Evolutionary conservation across 345 rosid genomes (phyloP), one percentile per base, ranked within the genome.

Genomic region (Psidium friedrichsthalianum): DNA sequence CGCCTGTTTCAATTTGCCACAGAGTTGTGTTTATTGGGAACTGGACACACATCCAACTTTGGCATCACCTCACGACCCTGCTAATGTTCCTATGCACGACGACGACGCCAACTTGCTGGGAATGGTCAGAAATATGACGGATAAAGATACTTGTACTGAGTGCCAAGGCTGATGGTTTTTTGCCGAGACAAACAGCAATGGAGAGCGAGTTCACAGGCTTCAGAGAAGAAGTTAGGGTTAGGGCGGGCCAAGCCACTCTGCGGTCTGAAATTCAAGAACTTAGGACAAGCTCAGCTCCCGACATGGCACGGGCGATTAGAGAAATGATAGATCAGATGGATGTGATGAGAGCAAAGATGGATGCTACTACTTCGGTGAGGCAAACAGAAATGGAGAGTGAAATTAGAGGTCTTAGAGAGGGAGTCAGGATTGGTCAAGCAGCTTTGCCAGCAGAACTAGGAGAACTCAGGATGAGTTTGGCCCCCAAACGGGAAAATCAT

Each of bases 161-260:
- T n/a, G 36, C 36, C 5, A 2, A n/a, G 69, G 36, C n/a, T n/a
- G 36, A 59, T 12, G 64, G 5, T 25, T 59, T 59, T 59, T 59
- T 16, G 29, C 20, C 15, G 18, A 59, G 36, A 59, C 69, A 5
- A 13, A 29, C 36, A 3, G 29, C 0, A 7, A 2, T 5, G 4
- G 69, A n/a, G 32, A 59, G 16, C 12, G 36, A 59, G 36, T 59
- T 29, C 32, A 12, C 8, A 18, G 69, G 32, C n/a, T n/a, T 59
- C 36, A 12, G 69, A 59, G 69, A 55, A 56, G 25, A 59, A 58
- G 18, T n/a, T 12, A n/a, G 69, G 69, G 69, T 12, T 12, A n/a
- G 69, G 69, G 69, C 12, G 69, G 18, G 18, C 69, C 36, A 59
- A n/a, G 69, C 16, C 0, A 36, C 27, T 12, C 69, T n/a, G 18